Conservation (phyloP, 2,329 filamentous ascomycete genomes). For the Cladosporium sphaerospermum region DNA sequence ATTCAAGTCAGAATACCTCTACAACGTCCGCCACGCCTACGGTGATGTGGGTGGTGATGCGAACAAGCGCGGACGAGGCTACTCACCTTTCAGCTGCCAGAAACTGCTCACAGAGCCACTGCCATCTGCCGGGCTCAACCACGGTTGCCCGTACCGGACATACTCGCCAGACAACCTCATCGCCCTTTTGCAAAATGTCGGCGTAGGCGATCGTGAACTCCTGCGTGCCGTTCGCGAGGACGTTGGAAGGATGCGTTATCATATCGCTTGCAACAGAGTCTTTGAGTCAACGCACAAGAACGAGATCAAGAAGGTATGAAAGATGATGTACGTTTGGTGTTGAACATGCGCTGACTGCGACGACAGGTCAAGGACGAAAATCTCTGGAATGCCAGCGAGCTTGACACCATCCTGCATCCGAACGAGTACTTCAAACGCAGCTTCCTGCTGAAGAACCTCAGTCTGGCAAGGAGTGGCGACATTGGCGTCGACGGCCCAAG, state of each 20-base stretch:
- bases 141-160: constrained; percentile 95
- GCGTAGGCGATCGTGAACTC: constrained; percentile 70
- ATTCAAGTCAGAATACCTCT: constrained; percentile 96
- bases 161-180: constrained; percentile 84
- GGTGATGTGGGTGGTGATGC: constrained; percentile 91
- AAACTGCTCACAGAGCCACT: constrained; percentile 88
- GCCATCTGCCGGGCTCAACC: constrained; percentile 73
- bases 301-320: constrained; percentile 41
- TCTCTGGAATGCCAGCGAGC: constrained; percentile 54
- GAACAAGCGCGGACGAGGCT: constrained; percentile 79
- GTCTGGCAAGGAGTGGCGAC: constrained; percentile 32
- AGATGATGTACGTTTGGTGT: background rate
- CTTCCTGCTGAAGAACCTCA: constrained; percentile 78
- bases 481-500: constrained; percentile 31
- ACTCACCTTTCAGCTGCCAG: constrained; percentile 88
- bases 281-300: constrained; percentile 79
- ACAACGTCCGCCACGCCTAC: constrained; percentile 92
- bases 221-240: constrained; percentile 80
- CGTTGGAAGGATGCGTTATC: constrained; percentile 79
- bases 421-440: constrained; percentile 98
- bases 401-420: constrained; percentile 94
- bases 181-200: constrained; percentile 66
- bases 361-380: constrained; percentile 40
- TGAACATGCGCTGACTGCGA: constrained; percentile 9
- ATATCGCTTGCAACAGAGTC: constrained; percentile 93